Conservation (phyloP, 345 rosid genomes). For the Eutrema heterophyllum region DNA sequence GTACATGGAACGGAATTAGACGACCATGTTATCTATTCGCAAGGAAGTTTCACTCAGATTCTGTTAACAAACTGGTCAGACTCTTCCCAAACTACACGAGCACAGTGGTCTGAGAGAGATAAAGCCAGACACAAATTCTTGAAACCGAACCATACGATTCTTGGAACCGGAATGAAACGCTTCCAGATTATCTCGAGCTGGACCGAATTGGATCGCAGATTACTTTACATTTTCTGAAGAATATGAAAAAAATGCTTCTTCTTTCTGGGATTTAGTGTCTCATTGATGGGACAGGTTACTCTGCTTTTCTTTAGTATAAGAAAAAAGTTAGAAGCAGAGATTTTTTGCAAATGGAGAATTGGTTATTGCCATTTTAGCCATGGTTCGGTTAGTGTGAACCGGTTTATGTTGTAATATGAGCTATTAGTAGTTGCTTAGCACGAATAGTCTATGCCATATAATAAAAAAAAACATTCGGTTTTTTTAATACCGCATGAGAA, state of each 20-base stretch:
- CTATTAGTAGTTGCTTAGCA: neutral
- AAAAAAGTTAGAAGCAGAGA: constrained; percentile 14
- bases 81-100: constrained; percentile 73
- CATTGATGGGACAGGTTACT: neutral
- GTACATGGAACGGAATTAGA: constrained; percentile 89
- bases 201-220: neutral
- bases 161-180: constrained; percentile 10
- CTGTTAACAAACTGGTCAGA: constrained; percentile 61
- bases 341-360: constrained; percentile 1
- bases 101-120: constrained; percentile 36
- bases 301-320: constrained; percentile 11
- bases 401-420: constrained; percentile 19
- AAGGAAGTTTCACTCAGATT: constrained; percentile 74
- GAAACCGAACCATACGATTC: constrained; percentile 14
- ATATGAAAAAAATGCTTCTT: neutral
- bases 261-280: neutral
- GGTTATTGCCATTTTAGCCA: neutral
- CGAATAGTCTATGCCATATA: neutral
- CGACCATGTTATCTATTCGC: constrained; percentile 96
- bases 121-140: constrained; percentile 19
- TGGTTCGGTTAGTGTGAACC: constrained; percentile 18
- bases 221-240: constrained; percentile 21
- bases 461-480: too few species aligned
- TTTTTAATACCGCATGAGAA: too few species aligned
- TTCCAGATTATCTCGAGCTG: constrained; percentile 9